Percentiles rank a stretch among this genome's conserved stretches.
phyloP scores from a whole-genome alignment of 345 rosid genomes.

The Lepidium africanum region DNA sequence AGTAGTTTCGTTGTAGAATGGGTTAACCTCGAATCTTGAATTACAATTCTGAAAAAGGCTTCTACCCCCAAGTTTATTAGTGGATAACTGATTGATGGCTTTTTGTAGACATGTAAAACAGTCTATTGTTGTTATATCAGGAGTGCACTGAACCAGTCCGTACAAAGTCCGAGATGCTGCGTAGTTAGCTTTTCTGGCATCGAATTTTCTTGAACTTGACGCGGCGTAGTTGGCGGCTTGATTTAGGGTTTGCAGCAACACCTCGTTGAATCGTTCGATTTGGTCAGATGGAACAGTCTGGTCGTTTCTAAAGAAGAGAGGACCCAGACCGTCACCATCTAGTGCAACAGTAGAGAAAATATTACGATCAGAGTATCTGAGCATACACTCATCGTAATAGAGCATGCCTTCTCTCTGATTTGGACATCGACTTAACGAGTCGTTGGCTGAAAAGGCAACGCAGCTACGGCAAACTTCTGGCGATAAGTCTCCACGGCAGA shows the following conservation, averaged over 20 bases:
- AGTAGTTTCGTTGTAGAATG: slow-evolving; percentile 21
- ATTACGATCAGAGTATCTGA: too few relatives aligned
- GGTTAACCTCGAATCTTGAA: slow-evolving; percentile 25
- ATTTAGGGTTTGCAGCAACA: neutral
- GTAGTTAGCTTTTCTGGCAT: neutral
- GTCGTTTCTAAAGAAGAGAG: neutral
- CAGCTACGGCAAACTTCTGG: neutral
- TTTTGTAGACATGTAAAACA: slow-evolving; percentile 23
- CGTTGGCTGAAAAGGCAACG: too few relatives aligned
- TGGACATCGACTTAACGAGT: too few relatives aligned
- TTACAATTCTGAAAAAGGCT: slow-evolving; percentile 33
- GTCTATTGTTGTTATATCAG: slow-evolving; percentile 21
- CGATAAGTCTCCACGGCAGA: too few relatives aligned
- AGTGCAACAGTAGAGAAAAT: too few relatives aligned
- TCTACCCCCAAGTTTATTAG: slow-evolving; percentile 21
- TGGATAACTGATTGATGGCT: neutral
- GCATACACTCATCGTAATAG: too few relatives aligned
- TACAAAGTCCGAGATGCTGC: slow-evolving; percentile 1
- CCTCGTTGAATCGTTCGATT: neutral
- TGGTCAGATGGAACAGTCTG: neutral
- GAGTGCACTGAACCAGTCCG: neutral
- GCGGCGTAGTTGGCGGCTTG: neutral
- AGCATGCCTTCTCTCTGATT: too few relatives aligned
- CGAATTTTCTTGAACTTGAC: slow-evolving; percentile 22
- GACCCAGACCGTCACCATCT: neutral